phyloP scores from a whole-genome alignment of 2,329 filamentous ascomycete genomes.

The Monosporascus sp. region DNA sequence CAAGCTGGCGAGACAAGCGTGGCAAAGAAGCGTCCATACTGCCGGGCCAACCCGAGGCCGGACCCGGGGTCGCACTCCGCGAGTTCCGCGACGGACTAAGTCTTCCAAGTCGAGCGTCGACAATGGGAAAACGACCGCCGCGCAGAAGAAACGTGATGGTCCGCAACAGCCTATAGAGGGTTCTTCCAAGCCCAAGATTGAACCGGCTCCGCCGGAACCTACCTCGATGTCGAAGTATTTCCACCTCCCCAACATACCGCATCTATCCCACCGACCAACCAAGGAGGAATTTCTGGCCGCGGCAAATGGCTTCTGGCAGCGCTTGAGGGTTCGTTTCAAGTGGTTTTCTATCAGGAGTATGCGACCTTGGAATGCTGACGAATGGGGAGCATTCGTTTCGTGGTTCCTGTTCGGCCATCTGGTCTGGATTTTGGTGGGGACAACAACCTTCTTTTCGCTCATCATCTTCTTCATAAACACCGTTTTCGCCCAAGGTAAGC shows the following conservation, averaged over 20 bases:
- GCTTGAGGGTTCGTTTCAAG: slow-evolving; percentile 87
- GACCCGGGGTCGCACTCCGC: slow-evolving; percentile 10
- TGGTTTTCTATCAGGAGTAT: slow-evolving; percentile 95
- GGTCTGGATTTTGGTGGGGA: slow-evolving; percentile 92
- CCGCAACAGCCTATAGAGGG: slow-evolving; percentile 5
- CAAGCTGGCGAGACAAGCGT: slow-evolving; percentile 32
- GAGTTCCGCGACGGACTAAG: slow-evolving; percentile 22
- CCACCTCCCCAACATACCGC: slow-evolving; percentile 47
- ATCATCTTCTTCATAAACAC: slow-evolving; percentile 91
- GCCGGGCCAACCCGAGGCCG: slow-evolving; percentile 4
- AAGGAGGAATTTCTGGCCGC: slow-evolving; percentile 91
- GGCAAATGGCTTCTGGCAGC: slow-evolving; percentile 87
- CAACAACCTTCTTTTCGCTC: slow-evolving; percentile 93
- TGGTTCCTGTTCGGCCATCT: slow-evolving; percentile 94
- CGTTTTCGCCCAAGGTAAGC: slow-evolving; percentile 82
- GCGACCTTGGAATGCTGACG: slow-evolving; percentile 90
- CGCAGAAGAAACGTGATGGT: slow-evolving; percentile 13
- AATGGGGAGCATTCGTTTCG: slow-evolving; percentile 89
- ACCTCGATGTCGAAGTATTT: slow-evolving; percentile 54
- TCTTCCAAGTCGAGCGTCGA: slow-evolving; percentile 25
- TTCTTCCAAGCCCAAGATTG: slow-evolving; percentile 13
- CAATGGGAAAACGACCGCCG: slow-evolving; percentile 8
- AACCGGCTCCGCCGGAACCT: slow-evolving; percentile 32
- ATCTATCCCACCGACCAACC: slow-evolving; percentile 79
- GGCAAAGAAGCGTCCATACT: slow-evolving; percentile 28